A percentile compares a stretch with the other conserved stretches of the same genome.
Conservation (phyloP, 805 yeast genomes). For the Komagataella pseudopastoris region DNA sequence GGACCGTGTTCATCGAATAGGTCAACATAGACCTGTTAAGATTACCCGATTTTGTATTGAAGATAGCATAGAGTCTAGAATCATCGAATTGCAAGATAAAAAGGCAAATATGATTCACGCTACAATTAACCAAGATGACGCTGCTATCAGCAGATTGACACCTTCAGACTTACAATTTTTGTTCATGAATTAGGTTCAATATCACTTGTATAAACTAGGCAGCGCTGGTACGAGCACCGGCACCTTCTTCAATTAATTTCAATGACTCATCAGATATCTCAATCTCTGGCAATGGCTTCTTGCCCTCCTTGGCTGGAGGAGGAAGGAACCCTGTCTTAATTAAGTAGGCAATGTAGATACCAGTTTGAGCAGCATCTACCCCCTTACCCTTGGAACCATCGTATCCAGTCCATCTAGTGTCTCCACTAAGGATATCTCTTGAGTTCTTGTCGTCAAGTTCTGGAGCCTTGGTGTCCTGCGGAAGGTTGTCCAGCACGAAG, state of each 20-base stretch:
- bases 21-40: conserved; percentile 88
- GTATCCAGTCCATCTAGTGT: conserved; percentile 46
- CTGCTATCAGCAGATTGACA: conserved; percentile 77
- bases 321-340: conserved; percentile 71
- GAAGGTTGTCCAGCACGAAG: conserved; percentile 86
- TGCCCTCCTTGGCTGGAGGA: conserved; percentile 33
- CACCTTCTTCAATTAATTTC: conserved; percentile 45
- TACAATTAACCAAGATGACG: conserved; percentile 84
- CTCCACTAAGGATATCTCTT: conserved; percentile 47
- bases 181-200: conserved; percentile 51
- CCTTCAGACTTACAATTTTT: conserved; percentile 93
- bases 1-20: conserved; percentile 96
- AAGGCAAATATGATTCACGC: conserved; percentile 98
- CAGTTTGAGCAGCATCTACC: conserved; percentile 51
- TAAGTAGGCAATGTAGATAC: conserved; percentile 70
- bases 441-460: conserved; percentile 87
- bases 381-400: conserved; percentile 67
- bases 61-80: conserved; percentile 93
- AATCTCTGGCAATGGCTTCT: conserved; percentile 38
- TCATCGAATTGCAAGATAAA: conserved; percentile 90
- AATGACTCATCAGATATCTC: conserved; percentile 43
- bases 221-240: conserved; percentile 66
- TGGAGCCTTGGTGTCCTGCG: conserved; percentile 87
- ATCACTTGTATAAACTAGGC: conserved; percentile 13
- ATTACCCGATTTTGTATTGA: conserved; percentile 90